Percentiles rank a stretch among this genome's conserved stretches.
Evolutionary conservation across 345 rosid species (phyloP).

Genomic region (Boechera divaricarpa): DNA sequence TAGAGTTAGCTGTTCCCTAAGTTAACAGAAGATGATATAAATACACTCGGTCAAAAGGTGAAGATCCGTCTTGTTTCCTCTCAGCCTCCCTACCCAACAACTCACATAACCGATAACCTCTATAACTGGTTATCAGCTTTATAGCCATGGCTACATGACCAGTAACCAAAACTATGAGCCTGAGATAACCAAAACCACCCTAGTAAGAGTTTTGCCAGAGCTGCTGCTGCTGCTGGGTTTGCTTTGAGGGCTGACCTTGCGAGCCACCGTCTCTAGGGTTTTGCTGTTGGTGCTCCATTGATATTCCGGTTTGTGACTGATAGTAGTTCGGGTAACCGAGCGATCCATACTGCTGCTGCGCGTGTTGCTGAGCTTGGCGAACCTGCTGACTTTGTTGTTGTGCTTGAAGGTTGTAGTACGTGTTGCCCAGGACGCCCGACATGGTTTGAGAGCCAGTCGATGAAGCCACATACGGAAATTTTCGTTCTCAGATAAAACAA

Average conservation of each 20-base stretch:
- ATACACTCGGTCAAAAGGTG: constrained; percentile 27
- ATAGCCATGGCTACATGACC: constrained; percentile 19
- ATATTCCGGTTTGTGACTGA: constrained; percentile 75
- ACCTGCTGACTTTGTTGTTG: constrained; percentile 67
- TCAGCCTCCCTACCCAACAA: constrained; percentile 22
- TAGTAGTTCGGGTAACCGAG: constrained; percentile 84
- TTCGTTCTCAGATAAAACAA: constrained; percentile 63
- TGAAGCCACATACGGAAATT: constrained; percentile 82
- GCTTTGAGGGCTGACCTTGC: constrained; percentile 74
- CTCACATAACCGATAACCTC: constrained; percentile 4
- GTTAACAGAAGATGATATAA: constrained; percentile 29
- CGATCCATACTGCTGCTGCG: constrained; percentile 69
- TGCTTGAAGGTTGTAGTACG: constrained; percentile 87
- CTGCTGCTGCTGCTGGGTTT: constrained; percentile 63
- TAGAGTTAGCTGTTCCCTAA: not conserved
- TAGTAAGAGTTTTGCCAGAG: constrained; percentile 90
- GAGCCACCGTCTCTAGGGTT: constrained; percentile 64
- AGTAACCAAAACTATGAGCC: constrained; percentile 4
- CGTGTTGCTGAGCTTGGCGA: constrained; percentile 77
- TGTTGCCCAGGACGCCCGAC: constrained; percentile 65
- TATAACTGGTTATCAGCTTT: constrained; percentile 24
- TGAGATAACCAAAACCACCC: constrained; percentile 1
- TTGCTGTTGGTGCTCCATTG: constrained; percentile 88
- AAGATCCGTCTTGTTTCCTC: not conserved
- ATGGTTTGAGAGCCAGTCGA: constrained; percentile 76